Evolutionary conservation across 768 basidiomycete species (phyloP), one percentile per base, ranked within the genome.

Genomic region (Amanita thiersii): DNA sequence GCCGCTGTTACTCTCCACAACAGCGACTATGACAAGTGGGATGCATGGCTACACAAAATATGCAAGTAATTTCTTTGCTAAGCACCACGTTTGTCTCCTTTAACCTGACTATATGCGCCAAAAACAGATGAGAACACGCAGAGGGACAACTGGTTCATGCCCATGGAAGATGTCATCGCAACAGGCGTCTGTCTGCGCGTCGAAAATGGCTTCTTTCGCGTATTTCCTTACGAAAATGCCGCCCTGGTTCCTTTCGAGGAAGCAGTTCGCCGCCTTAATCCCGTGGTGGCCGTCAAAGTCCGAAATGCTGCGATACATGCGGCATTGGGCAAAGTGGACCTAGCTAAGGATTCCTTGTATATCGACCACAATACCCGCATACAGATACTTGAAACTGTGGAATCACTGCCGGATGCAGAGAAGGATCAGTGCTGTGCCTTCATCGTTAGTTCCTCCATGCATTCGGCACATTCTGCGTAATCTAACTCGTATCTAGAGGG

Each of bases 391-490:
- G 79, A 81, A 40, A 72, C 72, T 28, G 77, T 91, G 49, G 56
- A 62, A 25, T 68, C 72, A 37, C 66, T 93, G 25, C 81, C 82
- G 1, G 65, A 73, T 26, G 88, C 87, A 3, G 86, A 91, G 55
- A 90, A 89, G 64, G 88, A 91, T 40, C 87, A 90, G 50, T 88
- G 84, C 36, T 88, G 81, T 12, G 89, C 89, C 1, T 92, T 92
- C 52, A 75, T 89, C 39, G 69, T 69, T 53, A 39, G 65, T 60
- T 32, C 30, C 28, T 21, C 10, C n/a, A 17, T 36, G 26, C 3
- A 6, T 4, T 17, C 17, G 26, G 30, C 11, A 37, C 9, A 5
- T 37, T 14, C 4, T 14, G 17, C 35, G 10, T 18, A 30, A 14
- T 20, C 11, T 20, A 1, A 18, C 26, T 33, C 21, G 23, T 20